phyloP scores from a whole-genome alignment of 2,329 filamentous ascomycete genomes.

The Cryoendolithus antarcticus region DNA sequence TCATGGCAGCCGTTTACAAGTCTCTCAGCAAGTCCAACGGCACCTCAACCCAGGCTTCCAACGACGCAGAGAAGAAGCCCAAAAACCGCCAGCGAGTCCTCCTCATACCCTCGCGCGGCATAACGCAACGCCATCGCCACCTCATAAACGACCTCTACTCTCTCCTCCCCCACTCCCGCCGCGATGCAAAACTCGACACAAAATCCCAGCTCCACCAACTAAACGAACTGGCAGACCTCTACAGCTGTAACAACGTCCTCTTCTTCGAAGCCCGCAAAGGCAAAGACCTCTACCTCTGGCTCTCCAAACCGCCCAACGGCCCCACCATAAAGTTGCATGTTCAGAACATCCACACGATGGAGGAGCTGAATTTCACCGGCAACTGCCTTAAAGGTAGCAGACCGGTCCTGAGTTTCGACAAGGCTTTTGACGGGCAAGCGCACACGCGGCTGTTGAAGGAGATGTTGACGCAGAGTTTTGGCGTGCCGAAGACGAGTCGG shows the following conservation, averaged over 20 bases:
- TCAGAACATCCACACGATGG: constrained; percentile 78
- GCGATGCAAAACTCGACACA: constrained; percentile 93
- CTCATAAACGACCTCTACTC: constrained; percentile 78
- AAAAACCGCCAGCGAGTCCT: constrained; percentile 54
- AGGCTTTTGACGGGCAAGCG: constrained; percentile 57
- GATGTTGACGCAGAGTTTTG: constrained; percentile 79
- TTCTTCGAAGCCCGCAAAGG: constrained; percentile 95
- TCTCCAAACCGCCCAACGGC: constrained; percentile 79
- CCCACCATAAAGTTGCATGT: constrained; percentile 65
- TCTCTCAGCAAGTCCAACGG: constrained; percentile 34
- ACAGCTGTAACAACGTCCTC: constrained; percentile 88
- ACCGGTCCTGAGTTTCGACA: constrained; percentile 84
- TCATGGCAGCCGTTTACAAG: constrained; percentile 47
- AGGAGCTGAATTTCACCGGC: constrained; percentile 89
- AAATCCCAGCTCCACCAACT: constrained; percentile 76
- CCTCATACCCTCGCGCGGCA: constrained; percentile 82
- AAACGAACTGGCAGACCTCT: constrained; percentile 64
- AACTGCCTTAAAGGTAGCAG: constrained; percentile 93
- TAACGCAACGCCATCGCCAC: constrained; percentile 87
- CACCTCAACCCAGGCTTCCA: constrained; percentile 20
- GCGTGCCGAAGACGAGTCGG: constrained; percentile 74
- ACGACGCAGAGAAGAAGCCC: constrained; percentile 18
- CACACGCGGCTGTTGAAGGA: constrained; percentile 79
- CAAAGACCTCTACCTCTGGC: constrained; percentile 88
- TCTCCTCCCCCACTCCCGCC: constrained; percentile 81